Base-by-base conservation (phyloP, 768 basidiomycete species). In the Termitomyces sp. region DNA sequence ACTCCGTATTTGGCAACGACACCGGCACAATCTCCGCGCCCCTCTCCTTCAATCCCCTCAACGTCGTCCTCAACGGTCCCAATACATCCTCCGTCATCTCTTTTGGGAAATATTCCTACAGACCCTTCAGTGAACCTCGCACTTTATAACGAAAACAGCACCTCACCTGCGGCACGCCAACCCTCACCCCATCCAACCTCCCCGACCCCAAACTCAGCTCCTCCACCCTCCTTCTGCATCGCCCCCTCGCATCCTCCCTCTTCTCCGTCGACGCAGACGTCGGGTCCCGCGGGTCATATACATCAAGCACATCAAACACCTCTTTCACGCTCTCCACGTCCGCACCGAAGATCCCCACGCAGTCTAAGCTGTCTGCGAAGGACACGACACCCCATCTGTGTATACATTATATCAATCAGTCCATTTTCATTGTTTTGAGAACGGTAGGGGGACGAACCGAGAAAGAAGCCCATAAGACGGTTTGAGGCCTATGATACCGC, bases 351-450 rank as follows among this genome's bases (percentile, higher is more conserved):
- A 98, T 74, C 0, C 96, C 96, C 0, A 99, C 94, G 63, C 93
- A 95, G 65, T 99, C 97, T 13, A 99, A 74, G 60, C 93, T 95
- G 66, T 97, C 95, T 0, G 96, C 96, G 64, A 92, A 99, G 0
- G 94, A 87, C 4, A 99, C 83, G 0, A 98, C 84, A 6, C 97
- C 97, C 84, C 88, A 89, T 67, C 95, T 93, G 43, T 33, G 14
- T 14, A 22, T 18, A 40, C 8, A 14, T 43, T 33, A 10, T n/a
- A n/a, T n/a, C n/a, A n/a, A n/a, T n/a, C n/a, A n/a, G n/a, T n/a
- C n/a, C n/a, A n/a, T n/a, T n/a, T n/a, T n/a, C n/a, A n/a, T n/a
- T n/a, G n/a, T n/a, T n/a, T n/a, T n/a, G n/a, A n/a, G n/a, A n/a
- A n/a, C n/a, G n/a, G n/a, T n/a, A n/a, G n/a, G n/a, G n/a, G n/a